Percentiles rank a stretch among this genome's conserved stretches.
These are phyloP conservation scores for Mortierella claussenii DNA, from an alignment of 192 early-diverging fungal genomes.

Conservation along the genomic window DNA sequence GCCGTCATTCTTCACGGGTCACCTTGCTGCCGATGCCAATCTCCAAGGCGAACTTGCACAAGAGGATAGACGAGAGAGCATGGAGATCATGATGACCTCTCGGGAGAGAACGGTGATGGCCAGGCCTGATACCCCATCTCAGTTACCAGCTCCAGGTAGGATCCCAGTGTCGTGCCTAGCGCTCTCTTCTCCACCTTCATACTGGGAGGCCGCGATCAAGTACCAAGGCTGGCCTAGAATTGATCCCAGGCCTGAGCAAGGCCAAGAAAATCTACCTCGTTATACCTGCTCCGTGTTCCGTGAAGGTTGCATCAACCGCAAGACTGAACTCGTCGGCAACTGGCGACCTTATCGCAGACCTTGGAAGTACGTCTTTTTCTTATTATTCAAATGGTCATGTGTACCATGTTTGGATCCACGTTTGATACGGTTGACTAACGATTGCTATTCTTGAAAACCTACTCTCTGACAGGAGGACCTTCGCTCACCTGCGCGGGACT, in stretches of 20 bases:
- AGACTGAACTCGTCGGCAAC: conserved; percentile 55
- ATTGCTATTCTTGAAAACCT: too few relatives aligned
- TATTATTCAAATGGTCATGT: too few relatives aligned
- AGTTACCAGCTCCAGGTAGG: conserved; percentile 8
- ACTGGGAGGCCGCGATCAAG: conserved; percentile 50
- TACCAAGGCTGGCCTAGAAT: conserved; percentile 39
- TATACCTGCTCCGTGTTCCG: conserved; percentile 60
- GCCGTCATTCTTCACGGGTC: conserved; percentile 7
- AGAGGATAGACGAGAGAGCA: conserved; percentile 35
- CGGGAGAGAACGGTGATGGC: not conserved
- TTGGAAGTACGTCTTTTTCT: conserved; percentile 52
- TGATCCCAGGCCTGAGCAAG: conserved; percentile 54
- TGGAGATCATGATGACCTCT: conserved; percentile 15
- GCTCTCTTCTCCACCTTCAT: conserved; percentile 35
- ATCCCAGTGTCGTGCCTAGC: conserved; percentile 41
- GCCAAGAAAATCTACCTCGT: conserved; percentile 55
- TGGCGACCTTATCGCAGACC: conserved; percentile 53
- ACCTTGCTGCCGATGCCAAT: conserved; percentile 15
- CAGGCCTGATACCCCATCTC: conserved; percentile 2
- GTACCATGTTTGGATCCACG: too few relatives aligned
- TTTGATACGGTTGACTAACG: too few relatives aligned
- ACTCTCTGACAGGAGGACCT: conserved; percentile 45
- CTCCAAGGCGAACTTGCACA: conserved; percentile 25
- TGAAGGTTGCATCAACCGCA: conserved; percentile 54
- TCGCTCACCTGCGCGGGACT: conserved; percentile 57